Evolutionary conservation across 345 rosid genomes (phyloP).

Genomic region (Pugionium cornutum): DNA sequence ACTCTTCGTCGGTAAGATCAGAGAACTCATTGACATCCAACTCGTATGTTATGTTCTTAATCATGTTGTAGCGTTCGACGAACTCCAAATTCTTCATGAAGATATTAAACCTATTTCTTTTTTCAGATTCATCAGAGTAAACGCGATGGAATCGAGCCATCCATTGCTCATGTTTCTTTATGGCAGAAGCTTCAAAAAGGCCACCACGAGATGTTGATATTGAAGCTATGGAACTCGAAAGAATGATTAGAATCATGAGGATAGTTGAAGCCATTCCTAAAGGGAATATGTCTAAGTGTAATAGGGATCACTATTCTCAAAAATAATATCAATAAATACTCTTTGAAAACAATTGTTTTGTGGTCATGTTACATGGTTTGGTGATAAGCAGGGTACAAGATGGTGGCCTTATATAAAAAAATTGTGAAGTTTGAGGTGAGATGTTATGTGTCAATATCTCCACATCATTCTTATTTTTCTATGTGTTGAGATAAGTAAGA

Average conservation of each 20-base stretch:
- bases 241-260: slow-evolving; percentile 25
- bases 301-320: background rate
- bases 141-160: slow-evolving; percentile 39
- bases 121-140: slow-evolving; percentile 41
- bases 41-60: slow-evolving; percentile 28
- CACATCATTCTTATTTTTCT: background rate
- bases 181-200: slow-evolving; percentile 39
- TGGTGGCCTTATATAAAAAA: slow-evolving; percentile 21
- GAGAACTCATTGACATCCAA: slow-evolving; percentile 52
- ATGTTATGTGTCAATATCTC: slow-evolving; percentile 15
- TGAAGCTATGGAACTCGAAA: slow-evolving; percentile 4
- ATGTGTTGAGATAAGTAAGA: no score
- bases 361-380: slow-evolving; percentile 3
- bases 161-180: slow-evolving; percentile 49
- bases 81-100: slow-evolving; percentile 51
- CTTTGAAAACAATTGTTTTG: background rate
- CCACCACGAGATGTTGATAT: slow-evolving; percentile 26
- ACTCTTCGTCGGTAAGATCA: slow-evolving; percentile 54
- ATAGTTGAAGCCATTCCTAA: slow-evolving; percentile 10
- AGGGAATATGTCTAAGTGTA: slow-evolving; percentile 5
- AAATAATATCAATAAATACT: slow-evolving; percentile 1
- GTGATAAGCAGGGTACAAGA: slow-evolving; percentile 4
- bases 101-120: slow-evolving; percentile 38
- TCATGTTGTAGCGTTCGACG: slow-evolving; percentile 44
- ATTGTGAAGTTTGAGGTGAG: slow-evolving; percentile 5